Conservation (phyloP, 2,329 filamentous ascomycete species). For the Scedosporium aurantiacum region DNA sequence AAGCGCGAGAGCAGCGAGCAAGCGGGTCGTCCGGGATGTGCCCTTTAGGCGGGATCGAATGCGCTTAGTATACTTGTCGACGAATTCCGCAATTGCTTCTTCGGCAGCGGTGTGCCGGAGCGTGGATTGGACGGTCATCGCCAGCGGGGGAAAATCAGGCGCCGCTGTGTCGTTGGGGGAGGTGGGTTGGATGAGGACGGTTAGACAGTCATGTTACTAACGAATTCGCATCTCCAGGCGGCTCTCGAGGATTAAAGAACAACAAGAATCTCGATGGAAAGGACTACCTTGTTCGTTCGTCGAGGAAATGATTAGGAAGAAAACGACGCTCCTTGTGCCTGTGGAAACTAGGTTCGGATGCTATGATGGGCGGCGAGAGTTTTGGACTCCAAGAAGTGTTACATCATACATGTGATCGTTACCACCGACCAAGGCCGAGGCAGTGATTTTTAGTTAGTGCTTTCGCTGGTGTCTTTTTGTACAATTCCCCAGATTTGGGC, state of each 20-base stretch:
- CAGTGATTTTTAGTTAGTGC: not conserved
- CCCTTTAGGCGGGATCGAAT: conserved; percentile 44
- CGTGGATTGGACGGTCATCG: conserved; percentile 83
- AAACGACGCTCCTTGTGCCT: not conserved
- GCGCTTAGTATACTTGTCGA: conserved; percentile 46
- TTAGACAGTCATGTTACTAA: not conserved
- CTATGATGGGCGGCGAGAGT: not conserved
- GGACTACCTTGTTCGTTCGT: too few relatives aligned
- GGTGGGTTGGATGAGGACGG: not conserved
- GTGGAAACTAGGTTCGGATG: not conserved
- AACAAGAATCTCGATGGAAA: not conserved
- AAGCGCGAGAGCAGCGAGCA: conserved; percentile 67
- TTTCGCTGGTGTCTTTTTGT: not conserved
- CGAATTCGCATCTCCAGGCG: not conserved
- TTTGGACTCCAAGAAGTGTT: not conserved
- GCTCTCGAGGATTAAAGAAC: not conserved
- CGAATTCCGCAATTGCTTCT: conserved; percentile 54
- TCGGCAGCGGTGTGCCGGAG: conserved; percentile 55
- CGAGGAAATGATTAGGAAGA: too few relatives aligned
- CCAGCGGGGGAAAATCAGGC: conserved; percentile 12
- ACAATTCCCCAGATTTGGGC: not conserved
- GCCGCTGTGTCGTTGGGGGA: not conserved
- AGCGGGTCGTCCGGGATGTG: conserved; percentile 59
- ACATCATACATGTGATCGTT: conserved; percentile 6
- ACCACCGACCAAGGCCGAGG: conserved; percentile 5